These are phyloP conservation scores for Penicillium cinerascens DNA, from an alignment of 495 filamentous ascomycete species.

Conservation along the genomic window DNA sequence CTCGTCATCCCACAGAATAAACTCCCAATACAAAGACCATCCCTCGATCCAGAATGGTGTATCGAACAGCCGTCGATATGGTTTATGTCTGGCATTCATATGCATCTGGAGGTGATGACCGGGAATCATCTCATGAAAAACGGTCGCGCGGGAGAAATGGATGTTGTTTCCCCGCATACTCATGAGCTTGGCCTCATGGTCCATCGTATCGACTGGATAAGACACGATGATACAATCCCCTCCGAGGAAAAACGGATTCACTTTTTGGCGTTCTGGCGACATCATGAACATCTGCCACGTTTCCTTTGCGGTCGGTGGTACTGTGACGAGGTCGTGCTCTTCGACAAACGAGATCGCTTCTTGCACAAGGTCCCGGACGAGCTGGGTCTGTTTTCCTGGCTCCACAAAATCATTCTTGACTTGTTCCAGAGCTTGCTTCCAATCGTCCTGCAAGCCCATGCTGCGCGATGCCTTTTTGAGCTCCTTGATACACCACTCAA, in stretches of 20 bases:
- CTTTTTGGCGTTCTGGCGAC: constrained; percentile 42
- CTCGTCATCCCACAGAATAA: constrained; percentile 33
- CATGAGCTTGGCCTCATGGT: constrained; percentile 49
- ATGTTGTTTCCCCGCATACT: constrained; percentile 51
- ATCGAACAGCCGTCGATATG: constrained; percentile 45
- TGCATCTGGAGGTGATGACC: constrained; percentile 51
- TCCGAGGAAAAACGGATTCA: constrained; percentile 53
- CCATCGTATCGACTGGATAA: constrained; percentile 48
- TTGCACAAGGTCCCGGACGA: constrained; percentile 34
- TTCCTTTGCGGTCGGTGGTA: constrained; percentile 46
- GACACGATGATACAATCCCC: constrained; percentile 45
- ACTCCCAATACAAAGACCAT: constrained; percentile 55
- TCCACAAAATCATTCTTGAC: constrained; percentile 50
- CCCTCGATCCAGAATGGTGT: constrained; percentile 55
- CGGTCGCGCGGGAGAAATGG: constrained; percentile 49
- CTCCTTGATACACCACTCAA: constrained; percentile 21
- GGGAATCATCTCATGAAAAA: constrained; percentile 55
- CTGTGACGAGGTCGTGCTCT: constrained; percentile 47
- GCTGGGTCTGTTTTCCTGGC: constrained; percentile 43
- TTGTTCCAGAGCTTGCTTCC: constrained; percentile 47
- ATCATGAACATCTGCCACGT: constrained; percentile 53
- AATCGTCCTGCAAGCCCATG: constrained; percentile 30
- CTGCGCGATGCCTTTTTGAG: constrained; percentile 21
- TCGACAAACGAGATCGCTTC: constrained; percentile 22
- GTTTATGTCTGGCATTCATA: constrained; percentile 35